A percentile compares a stretch with the other conserved stretches of the same genome.
Evolutionary conservation across 106 monocot genomes (phyloP).

Genomic region (Gastrodia elata): DNA sequence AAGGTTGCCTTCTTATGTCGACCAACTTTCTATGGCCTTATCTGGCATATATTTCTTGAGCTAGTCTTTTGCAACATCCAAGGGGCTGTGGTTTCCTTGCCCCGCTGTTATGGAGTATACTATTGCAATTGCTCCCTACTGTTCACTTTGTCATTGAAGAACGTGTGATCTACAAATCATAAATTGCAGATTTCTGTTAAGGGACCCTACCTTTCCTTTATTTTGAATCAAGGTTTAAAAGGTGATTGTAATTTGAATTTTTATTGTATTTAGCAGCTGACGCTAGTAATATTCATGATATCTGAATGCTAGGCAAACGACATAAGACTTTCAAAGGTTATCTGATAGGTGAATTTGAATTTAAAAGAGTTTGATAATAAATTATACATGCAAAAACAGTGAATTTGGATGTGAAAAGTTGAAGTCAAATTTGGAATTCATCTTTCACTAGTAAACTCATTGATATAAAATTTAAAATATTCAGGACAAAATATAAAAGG

Average conservation of each 20-base stretch:
- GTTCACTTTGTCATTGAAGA: background rate
- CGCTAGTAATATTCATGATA: background rate
- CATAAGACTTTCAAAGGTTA: background rate
- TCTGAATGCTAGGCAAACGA: background rate
- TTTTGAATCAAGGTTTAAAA: background rate
- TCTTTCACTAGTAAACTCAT: background rate
- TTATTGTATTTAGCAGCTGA: background rate
- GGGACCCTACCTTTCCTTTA: background rate
- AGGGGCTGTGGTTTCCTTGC: too few relatives aligned
- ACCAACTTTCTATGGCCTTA: too few relatives aligned
- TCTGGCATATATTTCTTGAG: too few relatives aligned
- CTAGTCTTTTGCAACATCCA: too few relatives aligned
- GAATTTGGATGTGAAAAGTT: background rate
- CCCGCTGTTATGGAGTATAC: too few relatives aligned
- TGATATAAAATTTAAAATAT: background rate
- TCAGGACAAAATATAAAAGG: too few relatives aligned
- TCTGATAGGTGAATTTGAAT: background rate
- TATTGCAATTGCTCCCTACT: background rate
- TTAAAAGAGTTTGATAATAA: background rate
- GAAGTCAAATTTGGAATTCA: background rate
- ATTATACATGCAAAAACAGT: background rate
- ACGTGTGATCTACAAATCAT: background rate
- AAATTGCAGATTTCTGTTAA: background rate
- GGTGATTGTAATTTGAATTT: background rate
- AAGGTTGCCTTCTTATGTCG: too few relatives aligned